These are phyloP conservation scores for Penicillium chermesinum DNA, from an alignment of 495 filamentous ascomycete genomes.

Conservation along the genomic window DNA sequence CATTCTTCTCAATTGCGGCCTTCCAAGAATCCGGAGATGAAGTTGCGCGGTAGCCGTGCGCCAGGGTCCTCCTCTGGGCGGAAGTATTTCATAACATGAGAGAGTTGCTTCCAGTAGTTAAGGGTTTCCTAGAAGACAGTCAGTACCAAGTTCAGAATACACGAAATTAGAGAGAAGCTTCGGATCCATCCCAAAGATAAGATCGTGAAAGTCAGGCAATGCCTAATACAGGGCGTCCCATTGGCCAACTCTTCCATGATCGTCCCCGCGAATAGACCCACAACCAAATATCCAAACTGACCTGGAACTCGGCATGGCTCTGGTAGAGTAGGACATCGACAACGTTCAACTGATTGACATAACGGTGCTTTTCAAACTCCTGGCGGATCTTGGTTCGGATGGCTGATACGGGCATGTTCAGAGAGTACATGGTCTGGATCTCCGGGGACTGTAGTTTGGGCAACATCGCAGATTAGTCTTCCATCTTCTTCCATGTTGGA, in stretches of 20 bases:
- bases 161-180: neutral
- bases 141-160: neutral
- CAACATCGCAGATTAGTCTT: slow-evolving; percentile 17
- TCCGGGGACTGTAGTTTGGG: slow-evolving; percentile 71
- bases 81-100: slow-evolving; percentile 97
- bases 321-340: slow-evolving; percentile 86
- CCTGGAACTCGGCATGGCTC: slow-evolving; percentile 87
- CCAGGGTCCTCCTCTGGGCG: slow-evolving; percentile 78
- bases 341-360: slow-evolving; percentile 78
- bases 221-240: neutral
- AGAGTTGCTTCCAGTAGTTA: slow-evolving; percentile 98
- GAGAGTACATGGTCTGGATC: slow-evolving; percentile 91
- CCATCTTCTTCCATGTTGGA: neutral
- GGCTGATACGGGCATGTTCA: slow-evolving; percentile 79
- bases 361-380: slow-evolving; percentile 95
- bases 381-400: slow-evolving; percentile 93
- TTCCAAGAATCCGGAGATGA: slow-evolving; percentile 92
- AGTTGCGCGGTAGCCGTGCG: slow-evolving; percentile 73
- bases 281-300: slow-evolving; percentile 21
- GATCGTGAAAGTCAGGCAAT: neutral
- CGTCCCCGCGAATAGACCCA: neutral
- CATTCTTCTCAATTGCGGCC: slow-evolving; percentile 40
- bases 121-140: slow-evolving; percentile 72
- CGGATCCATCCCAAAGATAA: neutral
- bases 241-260: neutral